Conservation (phyloP, 192 early-diverging fungal genomes). For the Mycoemilia scoparia region DNA sequence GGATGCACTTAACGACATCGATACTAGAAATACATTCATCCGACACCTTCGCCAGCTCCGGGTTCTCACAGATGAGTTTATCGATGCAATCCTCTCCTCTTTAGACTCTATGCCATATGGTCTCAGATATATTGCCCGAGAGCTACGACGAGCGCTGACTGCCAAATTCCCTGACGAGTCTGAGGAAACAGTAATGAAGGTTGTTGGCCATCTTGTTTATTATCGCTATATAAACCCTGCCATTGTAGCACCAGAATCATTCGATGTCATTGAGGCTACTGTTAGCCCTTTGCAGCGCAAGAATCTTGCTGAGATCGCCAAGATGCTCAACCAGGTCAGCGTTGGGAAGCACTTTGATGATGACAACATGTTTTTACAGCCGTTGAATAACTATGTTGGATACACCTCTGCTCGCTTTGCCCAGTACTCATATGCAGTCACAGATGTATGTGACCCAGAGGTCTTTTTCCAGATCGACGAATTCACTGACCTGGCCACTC, state of each 20-base stretch:
- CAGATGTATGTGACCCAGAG: slow-evolving; percentile 74
- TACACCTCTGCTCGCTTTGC: slow-evolving; percentile 62
- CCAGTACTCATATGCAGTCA: slow-evolving; percentile 71
- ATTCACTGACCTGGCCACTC: slow-evolving; percentile 59
- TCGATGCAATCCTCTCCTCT: slow-evolving; percentile 63
- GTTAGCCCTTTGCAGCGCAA: slow-evolving; percentile 82
- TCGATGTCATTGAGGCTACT: slow-evolving; percentile 76
- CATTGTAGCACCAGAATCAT: slow-evolving; percentile 92
- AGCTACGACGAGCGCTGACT: slow-evolving; percentile 57
- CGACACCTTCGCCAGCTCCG: slow-evolving; percentile 58
- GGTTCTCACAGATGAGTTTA: slow-evolving; percentile 65
- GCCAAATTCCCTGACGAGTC: slow-evolving; percentile 67
- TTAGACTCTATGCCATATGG: slow-evolving; percentile 81
- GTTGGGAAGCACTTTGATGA: slow-evolving; percentile 62
- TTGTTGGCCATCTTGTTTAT: slow-evolving; percentile 90
- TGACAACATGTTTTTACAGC: slow-evolving; percentile 47
- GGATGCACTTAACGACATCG: slow-evolving; percentile 67
- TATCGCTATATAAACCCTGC: slow-evolving; percentile 98
- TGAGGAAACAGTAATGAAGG: slow-evolving; percentile 63
- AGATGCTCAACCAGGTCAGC: slow-evolving; percentile 91
- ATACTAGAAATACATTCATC: slow-evolving; percentile 47
- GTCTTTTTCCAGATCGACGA: slow-evolving; percentile 80
- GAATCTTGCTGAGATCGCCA: slow-evolving; percentile 90
- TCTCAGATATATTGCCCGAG: slow-evolving; percentile 87
- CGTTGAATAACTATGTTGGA: slow-evolving; percentile 66